Evolutionary conservation across 2,329 filamentous ascomycete genomes (phyloP).

Genomic region (Metarhizium anisopliae): DNA sequence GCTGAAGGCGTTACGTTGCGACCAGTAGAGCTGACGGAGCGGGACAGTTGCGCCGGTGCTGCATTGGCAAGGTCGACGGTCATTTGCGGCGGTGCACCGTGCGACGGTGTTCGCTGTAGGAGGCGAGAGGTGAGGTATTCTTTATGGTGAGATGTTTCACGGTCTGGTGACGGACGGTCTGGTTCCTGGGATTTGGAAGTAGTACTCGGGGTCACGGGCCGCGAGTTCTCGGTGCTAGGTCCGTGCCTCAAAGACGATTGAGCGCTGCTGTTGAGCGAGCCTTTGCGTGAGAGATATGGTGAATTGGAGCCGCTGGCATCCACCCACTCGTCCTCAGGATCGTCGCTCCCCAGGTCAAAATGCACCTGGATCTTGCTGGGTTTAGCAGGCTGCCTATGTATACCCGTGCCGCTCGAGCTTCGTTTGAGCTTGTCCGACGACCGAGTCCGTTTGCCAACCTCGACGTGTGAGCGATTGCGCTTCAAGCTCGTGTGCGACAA

Average conservation of each 20-base stretch:
- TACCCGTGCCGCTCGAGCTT: slow-evolving; percentile 39
- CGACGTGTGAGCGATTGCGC: slow-evolving; percentile 51
- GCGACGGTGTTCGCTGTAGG: slow-evolving; percentile 54
- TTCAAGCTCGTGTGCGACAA: slow-evolving; percentile 45
- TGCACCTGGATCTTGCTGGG: slow-evolving; percentile 44
- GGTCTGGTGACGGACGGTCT: slow-evolving; percentile 21
- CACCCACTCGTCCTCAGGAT: slow-evolving; percentile 51
- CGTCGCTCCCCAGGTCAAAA: slow-evolving; percentile 51
- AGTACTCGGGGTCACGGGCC: slow-evolving; percentile 25
- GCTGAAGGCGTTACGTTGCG: slow-evolving; percentile 16
- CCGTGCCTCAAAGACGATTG: slow-evolving; percentile 35
- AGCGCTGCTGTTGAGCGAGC: slow-evolving; percentile 40
- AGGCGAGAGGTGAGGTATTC: slow-evolving; percentile 60
- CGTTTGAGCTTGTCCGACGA: slow-evolving; percentile 45
- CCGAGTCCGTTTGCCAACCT: slow-evolving; percentile 43
- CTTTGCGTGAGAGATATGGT: slow-evolving; percentile 39
- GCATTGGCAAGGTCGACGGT: slow-evolving; percentile 43
- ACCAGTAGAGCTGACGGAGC: slow-evolving; percentile 20
- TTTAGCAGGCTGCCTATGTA: slow-evolving; percentile 31
- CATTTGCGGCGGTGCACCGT: slow-evolving; percentile 56
- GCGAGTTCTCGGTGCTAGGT: slow-evolving; percentile 23
- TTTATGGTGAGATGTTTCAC: slow-evolving; percentile 42
- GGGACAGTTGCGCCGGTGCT: slow-evolving; percentile 27
- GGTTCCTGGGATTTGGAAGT: slow-evolving; percentile 7
- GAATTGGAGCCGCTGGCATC: slow-evolving; percentile 57